A percentile compares a stretch with the other conserved stretches of the same genome.
Evolutionary conservation across 148 eudicot species (phyloP).

Genomic region (Rhododendron ovatum): DNA sequence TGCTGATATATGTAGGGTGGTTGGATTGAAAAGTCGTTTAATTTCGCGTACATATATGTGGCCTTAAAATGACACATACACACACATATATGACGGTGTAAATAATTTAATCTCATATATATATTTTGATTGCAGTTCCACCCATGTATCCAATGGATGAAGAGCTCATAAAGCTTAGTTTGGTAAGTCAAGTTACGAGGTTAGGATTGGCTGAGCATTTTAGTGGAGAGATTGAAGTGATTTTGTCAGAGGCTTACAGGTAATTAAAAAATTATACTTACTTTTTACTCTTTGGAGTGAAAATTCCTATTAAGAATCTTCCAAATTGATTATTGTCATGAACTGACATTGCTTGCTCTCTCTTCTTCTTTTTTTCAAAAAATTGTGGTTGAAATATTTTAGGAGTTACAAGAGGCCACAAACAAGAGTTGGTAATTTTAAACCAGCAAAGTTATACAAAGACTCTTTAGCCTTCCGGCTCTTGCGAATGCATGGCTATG

Average conservation of each 20-base stretch:
- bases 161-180: slow-evolving; percentile 23
- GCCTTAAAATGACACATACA: neutral
- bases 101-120: too few species aligned
- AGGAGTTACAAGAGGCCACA: slow-evolving; percentile 3
- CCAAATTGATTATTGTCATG: too few species aligned
- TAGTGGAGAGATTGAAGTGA: slow-evolving; percentile 17
- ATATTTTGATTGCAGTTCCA: slow-evolving; percentile 26
- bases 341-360: too few species aligned
- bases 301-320: too few species aligned
- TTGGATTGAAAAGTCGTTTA: neutral
- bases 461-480: slow-evolving; percentile 41
- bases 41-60: neutral
- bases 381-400: too few species aligned
- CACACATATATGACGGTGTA: too few species aligned
- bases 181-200: slow-evolving; percentile 33
- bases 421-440: neutral
- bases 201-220: slow-evolving; percentile 36
- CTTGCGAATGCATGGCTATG: slow-evolving; percentile 34
- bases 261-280: too few species aligned
- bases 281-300: too few species aligned
- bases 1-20: too few species aligned
- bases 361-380: too few species aligned
- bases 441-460: slow-evolving; percentile 23
- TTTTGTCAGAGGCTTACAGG: slow-evolving; percentile 26
- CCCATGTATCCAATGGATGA: slow-evolving; percentile 34